Percentiles rank a stretch among this genome's conserved stretches.
These are phyloP conservation scores for Leccinum boreale DNA, from an alignment of 768 basidiomycete genomes.

Conservation along the genomic window DNA sequence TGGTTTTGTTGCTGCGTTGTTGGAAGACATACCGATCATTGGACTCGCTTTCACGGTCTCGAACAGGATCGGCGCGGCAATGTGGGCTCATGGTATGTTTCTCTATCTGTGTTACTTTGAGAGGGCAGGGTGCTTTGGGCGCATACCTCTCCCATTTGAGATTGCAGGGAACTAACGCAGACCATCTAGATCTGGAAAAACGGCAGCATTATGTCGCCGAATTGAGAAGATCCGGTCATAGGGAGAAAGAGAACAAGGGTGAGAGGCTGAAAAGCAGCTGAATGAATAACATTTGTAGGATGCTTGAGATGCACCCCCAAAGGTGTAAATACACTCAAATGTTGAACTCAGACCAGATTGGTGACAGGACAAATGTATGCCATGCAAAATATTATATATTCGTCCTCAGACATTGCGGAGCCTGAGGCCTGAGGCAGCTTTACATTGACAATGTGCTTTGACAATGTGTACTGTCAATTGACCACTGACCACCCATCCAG, in stretches of 20 bases:
- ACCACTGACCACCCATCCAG: no score
- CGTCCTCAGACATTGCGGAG: no score
- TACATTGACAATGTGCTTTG: no score
- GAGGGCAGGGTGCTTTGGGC: background rate
- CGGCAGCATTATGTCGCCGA: slow-evolving; percentile 45
- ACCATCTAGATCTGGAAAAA: slow-evolving; percentile 57
- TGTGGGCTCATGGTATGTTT: slow-evolving; percentile 84
- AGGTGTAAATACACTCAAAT: background rate
- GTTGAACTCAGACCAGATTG: background rate
- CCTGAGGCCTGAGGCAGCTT: no score
- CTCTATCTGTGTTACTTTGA: background rate
- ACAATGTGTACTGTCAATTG: no score
- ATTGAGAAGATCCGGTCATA: background rate
- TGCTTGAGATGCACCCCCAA: background rate
- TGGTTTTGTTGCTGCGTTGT: slow-evolving; percentile 78
- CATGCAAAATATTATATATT: no score
- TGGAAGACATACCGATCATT: slow-evolving; percentile 79
- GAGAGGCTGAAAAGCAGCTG: background rate
- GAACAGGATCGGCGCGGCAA: slow-evolving; percentile 87
- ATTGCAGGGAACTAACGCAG: background rate
- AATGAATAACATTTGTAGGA: background rate
- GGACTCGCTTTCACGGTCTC: slow-evolving; percentile 83
- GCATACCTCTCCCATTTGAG: no score
- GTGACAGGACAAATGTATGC: background rate
- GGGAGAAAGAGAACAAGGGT: background rate